Base-by-base conservation (phyloP, 371 early-diverging fungal species). In the Furculomyces boomerangus region DNA sequence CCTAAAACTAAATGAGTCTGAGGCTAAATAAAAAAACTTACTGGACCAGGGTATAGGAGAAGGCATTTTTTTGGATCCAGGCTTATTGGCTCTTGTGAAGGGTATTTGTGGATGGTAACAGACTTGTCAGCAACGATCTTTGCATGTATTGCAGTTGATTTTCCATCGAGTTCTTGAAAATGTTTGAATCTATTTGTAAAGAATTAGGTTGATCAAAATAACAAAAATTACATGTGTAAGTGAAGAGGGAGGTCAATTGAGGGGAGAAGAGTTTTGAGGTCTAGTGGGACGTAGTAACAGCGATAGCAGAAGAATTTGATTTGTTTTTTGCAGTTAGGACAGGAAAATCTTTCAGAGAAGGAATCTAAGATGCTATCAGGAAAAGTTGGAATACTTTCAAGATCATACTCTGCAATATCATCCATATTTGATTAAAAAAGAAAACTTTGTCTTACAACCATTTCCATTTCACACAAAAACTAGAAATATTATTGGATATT, bases 41-140 rank as follows among this genome's bases (percentile, higher is more conserved):
- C 88, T 26, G 74, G 73, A 3, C 88, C 81, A n/a, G 92, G 92
- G 63, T 80, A 93, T n/a, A 93, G 67, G 53, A 93, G 70, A n/a
- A 90, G 64, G 1, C 77, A 71, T 20, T 81, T 72, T 47, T 74
- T 74, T 0, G 83, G 82, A 52, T 88, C 68, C 1, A 74, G 66
- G 50, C 76, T 78, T 47, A 20, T 58, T 39, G 48, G 24, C n/a
- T 74, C 72, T n/a, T 65, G 51, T 29, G 70, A 60, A 60, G 61
- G 43, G 40, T 75, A 80, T 25, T 64, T 62, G 53, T 76, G 70
- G n/a, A 90, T 72, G 28, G 69, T 63, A 1, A 82, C 82, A 58
- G 85, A 73, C 5, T 74, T 61, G 0, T 79, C 72, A 0, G 91
- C 84, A 47, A 89, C 67, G n/a, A 87, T 70, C 50, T 78, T 77